Evolutionary conservation across 2,329 filamentous ascomycete species (phyloP).

Genomic region (Ilyonectria destructans): DNA sequence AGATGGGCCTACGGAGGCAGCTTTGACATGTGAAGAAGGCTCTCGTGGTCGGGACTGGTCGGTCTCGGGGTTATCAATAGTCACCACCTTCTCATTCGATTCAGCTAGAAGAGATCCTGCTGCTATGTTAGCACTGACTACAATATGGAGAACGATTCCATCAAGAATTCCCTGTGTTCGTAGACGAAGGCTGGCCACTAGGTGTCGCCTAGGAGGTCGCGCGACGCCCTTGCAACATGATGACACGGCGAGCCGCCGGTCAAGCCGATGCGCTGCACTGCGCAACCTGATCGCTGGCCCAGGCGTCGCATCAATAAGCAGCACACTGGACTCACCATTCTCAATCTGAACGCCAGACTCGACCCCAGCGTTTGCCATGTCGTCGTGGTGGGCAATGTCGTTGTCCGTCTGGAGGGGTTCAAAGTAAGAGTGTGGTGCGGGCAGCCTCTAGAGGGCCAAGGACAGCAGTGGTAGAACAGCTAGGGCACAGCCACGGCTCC

Average conservation of each 20-base stretch:
- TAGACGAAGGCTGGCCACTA: background rate
- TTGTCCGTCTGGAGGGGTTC: constrained; percentile 31
- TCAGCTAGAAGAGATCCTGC: constrained; percentile 29
- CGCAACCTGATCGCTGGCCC: constrained; percentile 1
- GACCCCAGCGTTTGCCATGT: constrained; percentile 38
- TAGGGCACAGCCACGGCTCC: constrained; percentile 38
- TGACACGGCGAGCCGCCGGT: constrained; percentile 24
- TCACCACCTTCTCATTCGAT: constrained; percentile 44
- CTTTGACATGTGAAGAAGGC: constrained; percentile 25
- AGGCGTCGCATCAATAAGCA: background rate
- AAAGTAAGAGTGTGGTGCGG: constrained; percentile 27
- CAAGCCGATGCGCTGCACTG: constrained; percentile 21
- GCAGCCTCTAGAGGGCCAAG: constrained; percentile 22
- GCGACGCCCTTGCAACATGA: constrained; percentile 14
- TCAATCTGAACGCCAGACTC: constrained; percentile 24
- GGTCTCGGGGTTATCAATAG: constrained; percentile 39
- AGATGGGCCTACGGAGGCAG: constrained; percentile 15
- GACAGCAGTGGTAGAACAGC: constrained; percentile 11
- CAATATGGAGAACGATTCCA: background rate
- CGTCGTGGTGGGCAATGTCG: constrained; percentile 22
- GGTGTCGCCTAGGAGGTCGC: constrained; percentile 1
- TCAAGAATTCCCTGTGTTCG: background rate
- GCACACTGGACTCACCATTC: constrained; percentile 39
- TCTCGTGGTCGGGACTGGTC: constrained; percentile 27
- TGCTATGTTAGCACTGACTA: constrained; percentile 27